Base-by-base conservation (phyloP, 331 rosid species). In the Quercus phellos region DNA sequence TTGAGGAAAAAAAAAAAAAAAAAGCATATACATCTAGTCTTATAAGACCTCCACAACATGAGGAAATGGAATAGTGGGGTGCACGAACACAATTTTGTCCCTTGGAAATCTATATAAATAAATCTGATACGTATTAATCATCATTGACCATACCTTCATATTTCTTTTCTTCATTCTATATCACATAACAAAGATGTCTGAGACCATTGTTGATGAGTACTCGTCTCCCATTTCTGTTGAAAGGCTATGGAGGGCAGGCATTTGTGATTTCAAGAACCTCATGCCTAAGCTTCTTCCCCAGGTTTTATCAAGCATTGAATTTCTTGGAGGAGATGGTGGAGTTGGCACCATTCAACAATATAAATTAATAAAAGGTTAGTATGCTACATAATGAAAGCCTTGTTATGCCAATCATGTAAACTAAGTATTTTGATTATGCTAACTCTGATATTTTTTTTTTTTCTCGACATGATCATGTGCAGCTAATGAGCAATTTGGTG, bases 261-360 rank as follows among this genome's bases (percentile, higher is more conserved):
- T 61, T 5, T 27, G 68, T 14, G 68, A 61, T 16, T 5, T 61
- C 10, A 32, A 35, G 68, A 61, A 61, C 38, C 68, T 61, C 42
- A 5, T 61, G 68, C 68, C 68, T 29, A 61, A 16, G 68, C 21
- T 61, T 27, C 68, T 61, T 2, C 68, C 68, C 68, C 35, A 26
- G 68, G 21, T 61, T 17, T 18, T 61, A 27, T 13, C 38, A 61
- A 61, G 68, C 68, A 27, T 27, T 27, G 19, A 26, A 6, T 13
- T 61, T 61, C 68, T 61, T 27, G 68, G 29, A 61, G 68, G 68
- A 61, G 68, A 61, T 61, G 68, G 68, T 14, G 68, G 68, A 13
- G 68, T 11, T 13, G 68, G 68, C 35, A 61, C 68, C 68, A 61
- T 61, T 29, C 29, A 17, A 5, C 68, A 27, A 16, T 29, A 61